Percentiles rank a stretch among this genome's conserved stretches.
Evolutionary conservation across 352 stramenopile genomes (phyloP).

Genomic region (Phytopythium aichiense): DNA sequence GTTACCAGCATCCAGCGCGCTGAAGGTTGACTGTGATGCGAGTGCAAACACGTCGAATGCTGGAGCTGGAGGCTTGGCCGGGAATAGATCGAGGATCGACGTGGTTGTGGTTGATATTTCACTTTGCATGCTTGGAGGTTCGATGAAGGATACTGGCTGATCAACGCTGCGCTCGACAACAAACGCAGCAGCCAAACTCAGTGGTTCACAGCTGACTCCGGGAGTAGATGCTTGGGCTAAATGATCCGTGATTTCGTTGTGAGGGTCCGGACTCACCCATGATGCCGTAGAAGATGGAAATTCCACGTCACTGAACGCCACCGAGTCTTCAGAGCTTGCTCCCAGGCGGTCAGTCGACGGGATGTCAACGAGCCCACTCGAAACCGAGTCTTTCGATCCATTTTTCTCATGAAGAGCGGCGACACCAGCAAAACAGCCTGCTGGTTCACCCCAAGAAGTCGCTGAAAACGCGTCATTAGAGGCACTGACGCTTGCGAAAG

Average conservation of each 20-base stretch:
- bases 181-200: not conserved
- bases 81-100: conserved; percentile 13
- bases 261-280: not conserved
- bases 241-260: not conserved
- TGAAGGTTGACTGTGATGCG: conserved; percentile 19
- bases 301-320: not conserved
- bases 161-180: not conserved
- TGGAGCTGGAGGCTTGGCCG: not conserved
- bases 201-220: not conserved
- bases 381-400: not conserved
- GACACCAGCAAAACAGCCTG: not conserved
- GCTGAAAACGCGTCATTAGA: not conserved
- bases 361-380: not conserved
- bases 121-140: not conserved
- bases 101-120: not conserved
- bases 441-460: not conserved
- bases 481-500: conserved; percentile 13
- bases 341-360: not conserved
- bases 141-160: not conserved
- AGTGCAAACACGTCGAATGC: conserved; percentile 26
- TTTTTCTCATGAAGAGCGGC: not conserved
- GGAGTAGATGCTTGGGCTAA: not conserved
- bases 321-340: not conserved
- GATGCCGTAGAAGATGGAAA: not conserved
- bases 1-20: conserved; percentile 21